Base-by-base conservation (phyloP, 257 asterid genomes). In the Capsicum rhomboideum region DNA sequence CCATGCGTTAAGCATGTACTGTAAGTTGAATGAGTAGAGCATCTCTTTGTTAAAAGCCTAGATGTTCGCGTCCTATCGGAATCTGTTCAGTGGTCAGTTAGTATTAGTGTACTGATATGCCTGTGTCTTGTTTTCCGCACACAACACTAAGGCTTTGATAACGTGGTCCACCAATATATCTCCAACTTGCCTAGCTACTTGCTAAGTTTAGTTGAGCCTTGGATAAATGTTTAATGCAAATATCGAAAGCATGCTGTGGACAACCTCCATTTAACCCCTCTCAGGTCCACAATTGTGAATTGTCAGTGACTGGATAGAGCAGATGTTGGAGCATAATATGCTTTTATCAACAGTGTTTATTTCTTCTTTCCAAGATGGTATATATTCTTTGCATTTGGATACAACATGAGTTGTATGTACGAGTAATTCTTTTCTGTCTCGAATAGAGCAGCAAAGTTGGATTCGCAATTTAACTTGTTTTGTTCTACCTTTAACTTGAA, bases 41-140 rank as follows among this genome's bases (percentile, higher is more conserved):
- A 11, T 64, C 37, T 50, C 3, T 56, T 29, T 72, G 31, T 67
- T n/a, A 6, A 74, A 34, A 56, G n/a, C 78, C 21, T 74, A 40
- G 74, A 59, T 31, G 16, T 49, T 69, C 23, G 83, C n/a, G 82
- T 56, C 40, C 81, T 18, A 13, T n/a, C 23, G 85, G 85, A 81
- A 85, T 85, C 87, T 69, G 52, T 1, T 6, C 40, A 63, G 77
- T 44, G 20, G 74, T 83, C 21, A 49, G 83, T 72, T 29, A 66
- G 46, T 84, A 64, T 14, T 75, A 26, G 80, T 34, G 83, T 83
- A 28, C 79, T 59, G 85, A 8, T 46, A n/a, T 74, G 12, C 74
- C 72, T 21, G 80, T 29, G 85, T 71, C 42, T 85, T 56, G 84
- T 82, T 75, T 82, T 85, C 79, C 21, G 83, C 71, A 81, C 85